Evolutionary conservation across 495 filamentous ascomycete genomes (phyloP), one percentile per base, ranked within the genome.

Genomic region (Hyphodiscus hymeniophilus): DNA sequence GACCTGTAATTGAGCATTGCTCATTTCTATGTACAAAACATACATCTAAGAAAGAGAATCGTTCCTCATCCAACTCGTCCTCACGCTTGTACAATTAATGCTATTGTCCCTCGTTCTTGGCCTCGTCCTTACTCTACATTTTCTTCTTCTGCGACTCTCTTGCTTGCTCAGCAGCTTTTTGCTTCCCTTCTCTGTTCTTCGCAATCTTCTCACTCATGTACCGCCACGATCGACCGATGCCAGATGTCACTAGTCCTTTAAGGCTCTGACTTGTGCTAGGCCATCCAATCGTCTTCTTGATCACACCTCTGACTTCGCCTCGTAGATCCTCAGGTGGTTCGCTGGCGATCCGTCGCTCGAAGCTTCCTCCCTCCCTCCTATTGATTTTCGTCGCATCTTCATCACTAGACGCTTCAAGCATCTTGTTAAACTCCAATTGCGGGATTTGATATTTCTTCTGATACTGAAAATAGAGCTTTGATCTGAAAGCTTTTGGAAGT

Each of bases 381-480:
- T 80, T 82, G 52, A 94, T 75, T 7, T 81, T 63, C 2, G 70
- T 70, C 5, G 76, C 69, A 50, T 89, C 83, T 47, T 87, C 81
- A 51, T 88, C 79, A 46, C 79, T 72, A 40, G 66, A 78, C 41
- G 79, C 75, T 48, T 86, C 77, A 61, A 96, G 79, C 84, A 98
- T 90, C 60, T 84, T 78, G 50, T 85, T 64, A 64, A 95, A 98
- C 33, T 95, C 87, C 2, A 71, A 69, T 20, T 77, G 81, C 0
- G 92, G 89, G 28, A 97, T 94, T 28, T 75, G 73, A 55, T 84
- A 95, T 58, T 94, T 90, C 53, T 82, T 75, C 64, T 96, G 92
- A 57, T 94, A 97, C 56, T 87, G 80, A 65, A 92, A 94, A 66
- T 97, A 98, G 2, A 98, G 64, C 54, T 87, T 89, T 39, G 85